Base-by-base conservation (phyloP, 2,329 filamentous ascomycete species). In the Pseudogymnoascus sp. region DNA sequence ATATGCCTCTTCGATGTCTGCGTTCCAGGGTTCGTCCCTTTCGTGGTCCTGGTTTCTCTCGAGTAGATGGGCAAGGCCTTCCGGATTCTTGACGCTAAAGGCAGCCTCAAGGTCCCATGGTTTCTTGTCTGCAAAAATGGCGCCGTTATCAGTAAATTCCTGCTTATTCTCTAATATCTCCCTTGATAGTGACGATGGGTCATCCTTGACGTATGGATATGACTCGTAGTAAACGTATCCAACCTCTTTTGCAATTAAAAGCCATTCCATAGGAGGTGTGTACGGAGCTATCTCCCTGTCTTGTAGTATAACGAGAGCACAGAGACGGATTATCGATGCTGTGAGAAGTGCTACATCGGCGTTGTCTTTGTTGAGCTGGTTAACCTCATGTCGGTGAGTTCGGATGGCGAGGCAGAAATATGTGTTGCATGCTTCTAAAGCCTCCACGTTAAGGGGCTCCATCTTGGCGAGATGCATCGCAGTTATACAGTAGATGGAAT, bases 271-370 rank as follows among this genome's bases (percentile, higher is more conserved):
- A 2, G 68, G 67, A 1, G 66, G 65, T 2, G 59, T 38, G 33
- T 69, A 69, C 1, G 65, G 66, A 3, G 58, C 35, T 5, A 65
- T 21, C 13, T 31, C 17, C 12, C 67, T 63, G 1, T 63, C 58
- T 48, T 67, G 63, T 3, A 69, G 59, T 13, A 65, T 9, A 1
- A 64, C 66, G 59, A 68, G 66, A n/a, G 64, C 62, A 15, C 58
- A 63, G 9, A 65, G 13, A 5, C 64, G 65, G 4, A 69, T 44
- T 5, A 62, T 21, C 36, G 39, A 62, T 1, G 66, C 64, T 4
- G 68, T 68, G 6, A 68, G 38, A 17, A 62, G 67, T 8, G 65
- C 63, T 10, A 61, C 63, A 36, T 69, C 66, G 1, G 66, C 67
- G 21, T 68, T 69, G 8, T 27, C 38, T 27, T 44, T 59, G 21